A percentile compares a stretch with the other conserved stretches of the same genome.
Conservation (phyloP, 1,284 basidiomycete species). For the Peniophora sp. region DNA sequence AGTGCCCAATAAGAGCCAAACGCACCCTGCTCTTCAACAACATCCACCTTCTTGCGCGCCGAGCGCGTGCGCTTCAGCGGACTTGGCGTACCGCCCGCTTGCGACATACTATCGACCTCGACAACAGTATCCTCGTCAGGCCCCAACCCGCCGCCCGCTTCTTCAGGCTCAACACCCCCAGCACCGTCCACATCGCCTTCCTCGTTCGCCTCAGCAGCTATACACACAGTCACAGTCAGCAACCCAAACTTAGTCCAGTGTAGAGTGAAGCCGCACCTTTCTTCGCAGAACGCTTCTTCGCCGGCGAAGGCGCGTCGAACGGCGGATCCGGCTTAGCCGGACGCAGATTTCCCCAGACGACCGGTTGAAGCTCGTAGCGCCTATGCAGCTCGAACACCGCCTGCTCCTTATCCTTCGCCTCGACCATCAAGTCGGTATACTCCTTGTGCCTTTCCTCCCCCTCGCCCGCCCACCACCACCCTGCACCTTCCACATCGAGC, state of each 20-base stretch:
- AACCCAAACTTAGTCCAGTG: too few species aligned
- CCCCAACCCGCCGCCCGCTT: too few species aligned
- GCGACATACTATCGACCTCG: too few species aligned
- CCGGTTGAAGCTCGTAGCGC: constrained; percentile 65
- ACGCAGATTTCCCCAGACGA: constrained; percentile 44
- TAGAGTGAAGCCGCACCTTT: constrained; percentile 3
- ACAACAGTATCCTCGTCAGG: too few species aligned
- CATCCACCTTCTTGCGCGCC: neutral
- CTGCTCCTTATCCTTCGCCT: constrained; percentile 91
- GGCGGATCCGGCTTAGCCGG: constrained; percentile 20
- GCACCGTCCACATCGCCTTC: too few species aligned
- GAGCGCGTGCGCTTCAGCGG: too few species aligned
- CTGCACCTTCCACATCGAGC: constrained; percentile 48
- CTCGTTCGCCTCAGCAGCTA: too few species aligned
- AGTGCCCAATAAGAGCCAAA: neutral
- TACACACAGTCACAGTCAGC: too few species aligned
- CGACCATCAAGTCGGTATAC: constrained; percentile 81
- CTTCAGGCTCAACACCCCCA: too few species aligned
- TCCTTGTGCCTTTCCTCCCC: constrained; percentile 6
- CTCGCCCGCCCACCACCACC: constrained; percentile 8
- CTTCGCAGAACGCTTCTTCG: neutral
- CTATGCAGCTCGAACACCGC: constrained; percentile 83
- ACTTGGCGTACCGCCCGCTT: too few species aligned
- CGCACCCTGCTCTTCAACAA: neutral
- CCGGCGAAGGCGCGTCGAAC: neutral